Evolutionary conservation across 192 early-diverging fungal species (phyloP).

Genomic region (Linnemannia schmuckeri): DNA sequence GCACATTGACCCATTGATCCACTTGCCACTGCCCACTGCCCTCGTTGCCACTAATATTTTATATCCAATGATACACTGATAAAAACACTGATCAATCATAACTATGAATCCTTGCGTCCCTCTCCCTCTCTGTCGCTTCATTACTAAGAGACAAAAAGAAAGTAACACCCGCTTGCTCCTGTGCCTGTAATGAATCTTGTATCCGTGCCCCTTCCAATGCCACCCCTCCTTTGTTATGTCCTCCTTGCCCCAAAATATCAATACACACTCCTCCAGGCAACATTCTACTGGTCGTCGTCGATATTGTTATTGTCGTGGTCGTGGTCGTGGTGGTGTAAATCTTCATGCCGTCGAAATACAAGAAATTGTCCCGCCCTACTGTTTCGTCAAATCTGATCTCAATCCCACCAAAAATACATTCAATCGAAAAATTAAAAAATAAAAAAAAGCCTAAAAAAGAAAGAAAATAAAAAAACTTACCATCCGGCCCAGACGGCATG

Average conservation of each 20-base stretch:
- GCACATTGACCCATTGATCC: not conserved
- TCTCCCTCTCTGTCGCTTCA: too few species aligned
- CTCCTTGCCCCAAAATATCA: too few species aligned
- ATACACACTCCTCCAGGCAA: too few species aligned
- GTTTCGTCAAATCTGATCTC: not conserved
- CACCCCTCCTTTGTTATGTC: too few species aligned
- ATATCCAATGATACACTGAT: not conserved
- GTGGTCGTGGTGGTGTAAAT: not conserved
- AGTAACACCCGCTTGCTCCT: too few species aligned
- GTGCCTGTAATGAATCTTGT: too few species aligned
- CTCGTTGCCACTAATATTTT: too few species aligned
- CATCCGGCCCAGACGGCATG: slow-evolving; percentile 99
- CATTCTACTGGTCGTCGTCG: too few species aligned
- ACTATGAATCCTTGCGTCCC: too few species aligned
- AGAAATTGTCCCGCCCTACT: not conserved
- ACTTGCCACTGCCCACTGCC: not conserved
- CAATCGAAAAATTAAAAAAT: not conserved
- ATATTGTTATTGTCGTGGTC: too few species aligned
- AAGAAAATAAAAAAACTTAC: slow-evolving; percentile 50
- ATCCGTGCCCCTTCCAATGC: too few species aligned
- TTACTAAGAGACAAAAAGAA: too few species aligned
- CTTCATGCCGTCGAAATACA: not conserved
- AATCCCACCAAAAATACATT: slow-evolving; percentile 10
- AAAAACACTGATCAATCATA: not conserved
- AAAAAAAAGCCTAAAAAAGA: slow-evolving; percentile 3